phyloP scores from a whole-genome alignment of 31 red algal genomes.

The Odonthalia washingtoniensis region DNA sequence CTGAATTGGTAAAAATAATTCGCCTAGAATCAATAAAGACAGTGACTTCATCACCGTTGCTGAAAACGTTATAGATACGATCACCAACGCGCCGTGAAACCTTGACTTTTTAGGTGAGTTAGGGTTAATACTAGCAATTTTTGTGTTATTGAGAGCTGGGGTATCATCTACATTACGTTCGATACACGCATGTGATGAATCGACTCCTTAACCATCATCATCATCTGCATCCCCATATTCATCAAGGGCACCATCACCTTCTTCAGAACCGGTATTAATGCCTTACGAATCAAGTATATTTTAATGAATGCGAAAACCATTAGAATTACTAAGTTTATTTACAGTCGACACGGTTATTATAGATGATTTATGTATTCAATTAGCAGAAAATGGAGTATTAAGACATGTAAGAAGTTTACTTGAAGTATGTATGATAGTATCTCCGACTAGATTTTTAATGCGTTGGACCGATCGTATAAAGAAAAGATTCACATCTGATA shows the following conservation, averaged over 20 bases:
- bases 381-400: conserved; percentile 78
- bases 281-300: too few species aligned
- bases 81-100: conserved; percentile 57
- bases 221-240: too few species aligned
- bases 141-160: conserved; percentile 85
- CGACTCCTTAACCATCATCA: conserved; percentile 62
- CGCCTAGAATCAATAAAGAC: neutral
- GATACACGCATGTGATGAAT: conserved; percentile 83
- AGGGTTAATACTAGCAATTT: too few species aligned
- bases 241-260: conserved; percentile 78
- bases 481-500: conserved; percentile 76
- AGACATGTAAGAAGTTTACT: conserved; percentile 83
- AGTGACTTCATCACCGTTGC: neutral
- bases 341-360: conserved; percentile 89
- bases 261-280: too few species aligned
- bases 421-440: conserved; percentile 93
- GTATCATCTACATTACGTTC: conserved; percentile 84
- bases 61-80: conserved; percentile 21
- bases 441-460: conserved; percentile 94
- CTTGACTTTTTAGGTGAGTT: conserved; percentile 60
- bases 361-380: conserved; percentile 84
- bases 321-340: conserved; percentile 93
- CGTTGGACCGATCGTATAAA: conserved; percentile 95
- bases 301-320: conserved; percentile 96
- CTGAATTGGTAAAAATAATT: neutral